Base-by-base conservation (phyloP, 1,284 basidiomycete species). In the Coniferiporia sulphurascens region DNA sequence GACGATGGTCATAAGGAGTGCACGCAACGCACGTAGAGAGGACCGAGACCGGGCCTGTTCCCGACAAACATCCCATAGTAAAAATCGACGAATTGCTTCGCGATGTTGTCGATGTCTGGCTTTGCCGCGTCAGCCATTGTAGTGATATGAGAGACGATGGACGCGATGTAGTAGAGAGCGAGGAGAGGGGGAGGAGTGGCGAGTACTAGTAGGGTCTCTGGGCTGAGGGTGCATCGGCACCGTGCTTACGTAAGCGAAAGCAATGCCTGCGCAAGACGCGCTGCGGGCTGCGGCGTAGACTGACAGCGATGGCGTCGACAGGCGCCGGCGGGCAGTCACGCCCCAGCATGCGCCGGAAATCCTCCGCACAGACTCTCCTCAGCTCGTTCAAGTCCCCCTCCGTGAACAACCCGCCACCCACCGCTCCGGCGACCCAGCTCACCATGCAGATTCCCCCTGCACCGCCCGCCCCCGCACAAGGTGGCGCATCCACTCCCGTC, bases 321-420 rank as follows among this genome's bases (percentile, higher is more conserved):
- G 46, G 45, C 55, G 45, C 32, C 17, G 34, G 13, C 50, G 43
- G 52, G 19, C 62, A 54, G 46, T 43, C 44, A 64, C 81, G 86
- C 61, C 87, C 89, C 45, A 66, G 76, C 15, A 87, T 92, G 80
- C 85, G 89, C 64, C 83, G 90, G 64, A 92, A 92, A 74, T 89
- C 88, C 17, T 91, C 89, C 1, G 89, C 89, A 0, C 88, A 90
- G 73, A 91, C 90, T 71, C 77, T 92, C 55, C 79, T 92, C 43
- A 83, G 83, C n/a, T 85, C 85, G 50, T 89, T 90, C 79, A 91
- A 88, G 69, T 64, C 68, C 3, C 60, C 66, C 55, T 27, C 12
- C 15, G 38, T 15, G 3, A 60, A 64, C 10, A 59, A 67, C 4
- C 69, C 66, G 63, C 73, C 65, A 60, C 70, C 65, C 61, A 69